Percentiles rank a stretch among this genome's conserved stretches.
Conservation (phyloP, 2,329 filamentous ascomycete species). For the Rhinocladiella similis region DNA sequence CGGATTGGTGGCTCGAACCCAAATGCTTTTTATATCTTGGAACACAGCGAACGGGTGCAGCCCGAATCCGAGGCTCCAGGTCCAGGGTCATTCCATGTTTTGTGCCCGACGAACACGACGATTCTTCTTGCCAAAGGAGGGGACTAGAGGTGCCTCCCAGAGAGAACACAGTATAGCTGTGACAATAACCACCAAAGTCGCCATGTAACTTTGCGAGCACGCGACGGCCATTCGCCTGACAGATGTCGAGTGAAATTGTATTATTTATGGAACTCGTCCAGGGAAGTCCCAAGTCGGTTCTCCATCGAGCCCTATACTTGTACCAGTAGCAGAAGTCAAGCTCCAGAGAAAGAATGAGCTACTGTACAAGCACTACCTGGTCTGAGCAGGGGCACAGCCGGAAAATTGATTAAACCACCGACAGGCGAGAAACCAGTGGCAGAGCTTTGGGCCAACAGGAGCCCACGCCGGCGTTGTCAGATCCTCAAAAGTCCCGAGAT, state of each 20-base stretch:
- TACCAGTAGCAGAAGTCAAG: background rate
- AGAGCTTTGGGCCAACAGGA: conserved; percentile 15
- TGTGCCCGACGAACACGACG: background rate
- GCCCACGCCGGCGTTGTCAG: conserved; percentile 10
- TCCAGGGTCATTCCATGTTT: background rate
- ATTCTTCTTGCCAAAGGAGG: background rate
- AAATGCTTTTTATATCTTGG: too few relatives aligned
- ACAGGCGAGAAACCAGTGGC: conserved; percentile 27
- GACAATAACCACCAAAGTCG: background rate
- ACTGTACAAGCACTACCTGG: background rate
- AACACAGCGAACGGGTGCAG: too few relatives aligned
- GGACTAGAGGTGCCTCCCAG: too few relatives aligned
- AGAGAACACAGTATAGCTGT: background rate
- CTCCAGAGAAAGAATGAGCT: background rate
- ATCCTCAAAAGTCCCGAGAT: conserved; percentile 22
- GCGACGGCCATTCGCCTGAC: conserved; percentile 14
- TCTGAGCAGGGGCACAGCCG: conserved; percentile 6
- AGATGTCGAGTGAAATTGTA: conserved; percentile 14
- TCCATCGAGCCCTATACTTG: background rate
- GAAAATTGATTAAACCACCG: conserved; percentile 15
- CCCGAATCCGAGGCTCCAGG: too few relatives aligned
- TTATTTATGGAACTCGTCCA: conserved; percentile 14
- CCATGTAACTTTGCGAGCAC: conserved; percentile 1
- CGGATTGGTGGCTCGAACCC: background rate
- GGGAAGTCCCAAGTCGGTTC: background rate